Conservation (phyloP, 2,329 filamentous ascomycete genomes). For the Fusarium mangiferae region DNA sequence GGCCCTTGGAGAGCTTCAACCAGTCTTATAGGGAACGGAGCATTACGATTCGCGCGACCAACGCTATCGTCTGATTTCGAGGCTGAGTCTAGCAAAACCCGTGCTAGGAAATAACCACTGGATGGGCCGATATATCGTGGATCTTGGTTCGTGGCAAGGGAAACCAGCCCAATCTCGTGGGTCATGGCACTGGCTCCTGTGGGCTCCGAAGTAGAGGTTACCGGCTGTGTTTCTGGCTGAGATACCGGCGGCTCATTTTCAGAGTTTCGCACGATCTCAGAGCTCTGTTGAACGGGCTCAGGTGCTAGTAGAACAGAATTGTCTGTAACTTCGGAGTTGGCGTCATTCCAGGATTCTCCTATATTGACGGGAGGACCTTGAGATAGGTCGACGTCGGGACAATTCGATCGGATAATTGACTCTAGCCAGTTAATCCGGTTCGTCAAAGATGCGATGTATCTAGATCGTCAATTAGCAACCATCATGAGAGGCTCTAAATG, state of each 20-base stretch:
- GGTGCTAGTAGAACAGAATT: neutral
- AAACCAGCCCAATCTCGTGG: slow-evolving; percentile 65
- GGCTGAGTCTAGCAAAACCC: slow-evolving; percentile 57
- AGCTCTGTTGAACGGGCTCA: neutral
- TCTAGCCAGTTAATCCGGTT: slow-evolving; percentile 59
- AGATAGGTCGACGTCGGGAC: slow-evolving; percentile 55
- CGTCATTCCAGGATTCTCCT: slow-evolving; percentile 27
- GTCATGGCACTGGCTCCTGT: slow-evolving; percentile 46
- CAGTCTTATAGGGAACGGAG: slow-evolving; percentile 42
- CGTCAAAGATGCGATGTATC: slow-evolving; percentile 51
- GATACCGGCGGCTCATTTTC: fast-evolving
- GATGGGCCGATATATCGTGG: slow-evolving; percentile 66
- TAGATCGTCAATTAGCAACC: neutral
- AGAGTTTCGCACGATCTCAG: fast-evolving
- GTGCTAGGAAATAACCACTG: slow-evolving; percentile 64
- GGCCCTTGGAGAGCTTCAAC: slow-evolving; percentile 49
- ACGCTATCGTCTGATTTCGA: slow-evolving; percentile 39
- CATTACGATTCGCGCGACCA: slow-evolving; percentile 2
- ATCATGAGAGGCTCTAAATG: fast-evolving
- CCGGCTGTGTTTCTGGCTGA: neutral
- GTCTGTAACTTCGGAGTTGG: slow-evolving; percentile 1
- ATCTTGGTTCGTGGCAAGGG: slow-evolving; percentile 58
- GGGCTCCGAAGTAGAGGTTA: slow-evolving; percentile 3
- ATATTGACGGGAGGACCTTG: slow-evolving; percentile 25
- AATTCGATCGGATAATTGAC: slow-evolving; percentile 53